These are phyloP conservation scores for Aegilops tauschii DNA, from an alignment of 176 grass and related monocot genomes.

Conservation along the genomic window DNA sequence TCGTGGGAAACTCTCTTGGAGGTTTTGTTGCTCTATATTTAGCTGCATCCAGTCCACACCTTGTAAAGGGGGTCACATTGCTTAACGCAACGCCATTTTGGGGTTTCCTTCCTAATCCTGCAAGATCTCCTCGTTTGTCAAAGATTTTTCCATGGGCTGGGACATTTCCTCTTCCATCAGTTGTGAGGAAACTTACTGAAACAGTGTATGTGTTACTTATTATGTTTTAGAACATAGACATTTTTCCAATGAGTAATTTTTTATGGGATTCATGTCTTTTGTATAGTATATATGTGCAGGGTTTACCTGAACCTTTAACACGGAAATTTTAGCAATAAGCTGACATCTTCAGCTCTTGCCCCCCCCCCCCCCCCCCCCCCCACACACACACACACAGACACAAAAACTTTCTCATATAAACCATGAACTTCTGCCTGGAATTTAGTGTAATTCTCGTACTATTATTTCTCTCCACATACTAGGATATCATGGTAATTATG, in stretches of 20 bases:
- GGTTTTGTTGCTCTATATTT: constrained; percentile 82
- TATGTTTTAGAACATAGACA: too few relatives aligned
- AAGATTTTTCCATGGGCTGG: constrained; percentile 90
- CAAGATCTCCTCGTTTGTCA: constrained; percentile 70
- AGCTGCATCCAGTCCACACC: constrained; percentile 68
- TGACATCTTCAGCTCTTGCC: not conserved
- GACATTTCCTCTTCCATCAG: constrained; percentile 88
- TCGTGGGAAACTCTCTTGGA: constrained; percentile 96
- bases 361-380: too few relatives aligned
- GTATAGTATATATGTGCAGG: not conserved
- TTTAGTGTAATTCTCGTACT: not conserved
- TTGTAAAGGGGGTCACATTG: constrained; percentile 88
- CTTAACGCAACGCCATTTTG: constrained; percentile 98
- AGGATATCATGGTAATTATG: not conserved
- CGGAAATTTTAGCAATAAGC: not conserved
- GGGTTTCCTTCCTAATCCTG: constrained; percentile 91
- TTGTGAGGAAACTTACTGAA: constrained; percentile 77
- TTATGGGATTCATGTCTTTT: not conserved
- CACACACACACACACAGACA: too few relatives aligned
- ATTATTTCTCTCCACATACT: not conserved
- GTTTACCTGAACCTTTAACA: not conserved
- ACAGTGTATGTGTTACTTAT: constrained; percentile 58
- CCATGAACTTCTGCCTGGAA: not conserved
- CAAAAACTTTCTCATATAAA: not conserved
- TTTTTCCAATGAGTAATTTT: too few relatives aligned